Conservation (phyloP, 2,329 filamentous ascomycete species). For the Rhynchosporium agropyri region DNA sequence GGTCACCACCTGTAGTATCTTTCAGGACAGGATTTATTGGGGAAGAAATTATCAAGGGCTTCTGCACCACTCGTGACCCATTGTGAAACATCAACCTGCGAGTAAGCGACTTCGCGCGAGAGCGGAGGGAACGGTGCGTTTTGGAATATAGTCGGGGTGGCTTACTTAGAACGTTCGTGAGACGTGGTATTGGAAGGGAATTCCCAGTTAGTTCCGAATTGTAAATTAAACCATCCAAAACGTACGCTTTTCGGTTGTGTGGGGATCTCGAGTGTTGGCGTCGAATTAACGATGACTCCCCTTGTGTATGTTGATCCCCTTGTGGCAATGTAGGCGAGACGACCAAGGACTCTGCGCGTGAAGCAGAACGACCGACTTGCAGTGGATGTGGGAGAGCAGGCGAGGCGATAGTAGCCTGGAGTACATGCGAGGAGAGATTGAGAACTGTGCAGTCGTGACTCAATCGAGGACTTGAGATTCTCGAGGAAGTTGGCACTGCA, state of each 20-base stretch:
- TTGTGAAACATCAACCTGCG: neutral
- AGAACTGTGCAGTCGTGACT: neutral
- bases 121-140: neutral
- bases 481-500: neutral
- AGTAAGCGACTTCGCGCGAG: neutral
- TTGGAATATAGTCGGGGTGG: neutral
- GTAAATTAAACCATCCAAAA: neutral
- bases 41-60: neutral
- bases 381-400: neutral
- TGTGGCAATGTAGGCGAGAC: neutral
- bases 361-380: neutral
- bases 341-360: neutral
- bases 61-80: neutral
- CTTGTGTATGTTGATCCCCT: neutral
- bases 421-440: neutral
- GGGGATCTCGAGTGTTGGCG: neutral
- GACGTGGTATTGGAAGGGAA: neutral
- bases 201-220: neutral
- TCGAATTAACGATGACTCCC: neutral
- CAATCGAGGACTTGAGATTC: neutral
- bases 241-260: neutral
- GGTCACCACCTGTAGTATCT: neutral
- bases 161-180: conserved; percentile 2
- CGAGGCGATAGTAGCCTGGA: neutral
- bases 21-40: no score